These are phyloP conservation scores for Solanum chacoense DNA, from an alignment of 305 asterid genomes.

Conservation along the genomic window DNA sequence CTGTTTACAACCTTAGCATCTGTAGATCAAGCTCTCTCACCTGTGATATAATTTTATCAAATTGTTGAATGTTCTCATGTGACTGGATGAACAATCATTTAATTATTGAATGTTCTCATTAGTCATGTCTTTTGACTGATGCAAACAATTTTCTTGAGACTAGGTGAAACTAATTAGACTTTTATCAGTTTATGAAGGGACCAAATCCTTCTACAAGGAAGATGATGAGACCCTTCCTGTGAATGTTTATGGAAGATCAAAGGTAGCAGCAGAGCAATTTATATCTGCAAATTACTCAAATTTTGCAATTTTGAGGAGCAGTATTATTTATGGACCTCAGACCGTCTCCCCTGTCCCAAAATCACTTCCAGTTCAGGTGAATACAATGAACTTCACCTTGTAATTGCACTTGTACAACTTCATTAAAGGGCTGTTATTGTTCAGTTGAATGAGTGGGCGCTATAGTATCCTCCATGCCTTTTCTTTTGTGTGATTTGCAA, in stretches of 20 bases:
- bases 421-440: not conserved
- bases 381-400: not conserved
- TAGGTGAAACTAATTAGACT: slow-evolving; percentile 7
- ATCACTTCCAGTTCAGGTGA: slow-evolving; percentile 89
- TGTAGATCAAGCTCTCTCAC: not conserved
- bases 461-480: not conserved
- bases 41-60: not conserved
- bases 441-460: not conserved
- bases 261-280: slow-evolving; percentile 67
- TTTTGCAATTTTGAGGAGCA: slow-evolving; percentile 84
- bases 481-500: not conserved
- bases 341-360: slow-evolving; percentile 74
- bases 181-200: slow-evolving; percentile 81
- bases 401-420: not conserved
- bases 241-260: slow-evolving; percentile 82
- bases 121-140: not conserved
- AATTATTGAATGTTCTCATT: not conserved
- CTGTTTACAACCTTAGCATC: not conserved
- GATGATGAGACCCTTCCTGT: slow-evolving; percentile 78
- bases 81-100: not conserved
- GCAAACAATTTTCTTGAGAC: not conserved
- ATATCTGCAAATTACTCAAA: slow-evolving; percentile 45
- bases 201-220: slow-evolving; percentile 77
- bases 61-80: not conserved
- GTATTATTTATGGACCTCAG: slow-evolving; percentile 91